Conservation (phyloP, 169 alveolate species). For the Plasmodium gonderi region DNA sequence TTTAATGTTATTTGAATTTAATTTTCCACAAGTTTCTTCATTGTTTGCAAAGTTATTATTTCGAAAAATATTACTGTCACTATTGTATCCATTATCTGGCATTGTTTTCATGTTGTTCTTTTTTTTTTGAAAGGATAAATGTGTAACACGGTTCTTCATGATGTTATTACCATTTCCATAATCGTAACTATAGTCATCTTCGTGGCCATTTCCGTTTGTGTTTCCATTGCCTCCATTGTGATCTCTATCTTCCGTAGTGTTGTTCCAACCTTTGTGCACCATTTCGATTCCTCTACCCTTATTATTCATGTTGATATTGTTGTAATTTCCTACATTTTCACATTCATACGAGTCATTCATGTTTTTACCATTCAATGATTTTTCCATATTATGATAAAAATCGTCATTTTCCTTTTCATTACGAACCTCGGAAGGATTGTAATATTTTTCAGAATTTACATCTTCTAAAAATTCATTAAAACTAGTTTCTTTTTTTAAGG, state of each 20-base stretch:
- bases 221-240: no score
- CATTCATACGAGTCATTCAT: slow-evolving; percentile 40
- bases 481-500: slow-evolving; percentile 53
- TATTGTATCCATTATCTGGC: slow-evolving; percentile 35
- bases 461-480: slow-evolving; percentile 72
- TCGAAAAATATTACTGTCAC: slow-evolving; percentile 44
- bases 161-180: not conserved
- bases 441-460: slow-evolving; percentile 3
- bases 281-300: not conserved
- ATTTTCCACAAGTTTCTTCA: slow-evolving; percentile 18
- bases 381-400: slow-evolving; percentile 23
- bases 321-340: not conserved
- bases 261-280: not conserved
- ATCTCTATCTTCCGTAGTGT: no score
- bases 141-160: not conserved
- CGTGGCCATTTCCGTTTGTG: not conserved
- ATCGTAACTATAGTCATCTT: not conserved
- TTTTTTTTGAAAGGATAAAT: not conserved
- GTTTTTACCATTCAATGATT: slow-evolving; percentile 18
- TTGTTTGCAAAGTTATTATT: not conserved
- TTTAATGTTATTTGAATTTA: slow-evolving; percentile 9
- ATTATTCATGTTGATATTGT: not conserved
- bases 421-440: not conserved
- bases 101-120: slow-evolving; percentile 11
- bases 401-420: slow-evolving; percentile 28